Evolutionary conservation across 352 stramenopile genomes (phyloP).

Genomic region (Pythium vanterpoolii): DNA sequence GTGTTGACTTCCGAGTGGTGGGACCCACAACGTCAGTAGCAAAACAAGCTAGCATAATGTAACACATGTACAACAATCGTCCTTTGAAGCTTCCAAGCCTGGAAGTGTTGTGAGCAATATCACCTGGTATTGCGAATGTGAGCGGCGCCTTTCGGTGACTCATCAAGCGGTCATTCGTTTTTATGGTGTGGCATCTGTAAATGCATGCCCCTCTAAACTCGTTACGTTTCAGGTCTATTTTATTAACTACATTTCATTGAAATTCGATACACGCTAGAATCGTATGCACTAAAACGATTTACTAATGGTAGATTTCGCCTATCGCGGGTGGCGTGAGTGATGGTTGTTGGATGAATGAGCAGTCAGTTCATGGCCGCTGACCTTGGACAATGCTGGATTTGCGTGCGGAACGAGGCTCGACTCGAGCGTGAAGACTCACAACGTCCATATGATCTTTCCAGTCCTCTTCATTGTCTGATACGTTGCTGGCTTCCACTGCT

Average conservation of each 20-base stretch:
- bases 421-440: neutral
- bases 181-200: no score
- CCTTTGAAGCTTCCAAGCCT: no score
- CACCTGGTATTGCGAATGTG: neutral
- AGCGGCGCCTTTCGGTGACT: no score
- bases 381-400: neutral
- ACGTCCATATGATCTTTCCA: neutral
- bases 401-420: neutral
- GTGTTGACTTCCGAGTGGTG: slow-evolving; percentile 6
- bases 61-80: neutral
- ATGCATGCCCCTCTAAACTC: no score
- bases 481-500: neutral
- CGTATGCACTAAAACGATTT: no score
- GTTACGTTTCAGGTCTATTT: no score
- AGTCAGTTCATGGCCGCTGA: neutral
- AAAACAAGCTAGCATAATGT: neutral
- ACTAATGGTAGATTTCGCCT: no score
- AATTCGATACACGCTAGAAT: no score
- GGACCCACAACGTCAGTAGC: neutral
- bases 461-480: neutral
- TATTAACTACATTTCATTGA: no score
- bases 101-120: neutral
- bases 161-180: no score
- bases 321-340: no score
- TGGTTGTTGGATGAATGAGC: neutral